Evolutionary conservation across 2,329 filamentous ascomycete genomes (phyloP), one percentile per base, ranked within the genome.

Genomic region (Microthyrium microscopicum): DNA sequence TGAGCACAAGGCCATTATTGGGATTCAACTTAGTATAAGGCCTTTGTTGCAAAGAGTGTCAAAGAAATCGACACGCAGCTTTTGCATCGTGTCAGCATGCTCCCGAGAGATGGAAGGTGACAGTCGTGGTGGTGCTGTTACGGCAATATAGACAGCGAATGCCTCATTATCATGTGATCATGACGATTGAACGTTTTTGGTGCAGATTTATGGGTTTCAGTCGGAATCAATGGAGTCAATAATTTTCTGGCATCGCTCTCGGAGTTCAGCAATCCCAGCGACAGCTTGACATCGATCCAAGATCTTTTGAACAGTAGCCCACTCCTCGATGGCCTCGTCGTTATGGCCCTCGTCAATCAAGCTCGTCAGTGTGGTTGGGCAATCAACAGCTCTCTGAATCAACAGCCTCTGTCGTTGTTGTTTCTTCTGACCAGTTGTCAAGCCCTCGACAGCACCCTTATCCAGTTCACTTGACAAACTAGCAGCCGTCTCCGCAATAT

Each of bases 401-500:
- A n/a, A n/a, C 4, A 77, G 77, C 5, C 76, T 61, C 44, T 73
- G 61, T 40, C 62, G 66, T 41, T 64, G 53, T 33, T 46, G 53
- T 39, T 46, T 42, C 42, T 50, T 57, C 30, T 44, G 47, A 58
- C 64, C 38, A 29, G 31, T 9, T 24, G 19, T 18, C 7, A 20
- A 20, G 5, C 41, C 38, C 1, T 47, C 46, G 4, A 33, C 26
- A 20, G 41, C 26, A 20, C 49, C 47, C 16, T 52, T 9, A 5
- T 45, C 44, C 25, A 59, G 44, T 2, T 52, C 50, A 4, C 47
- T 51, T 3, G 57, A 59, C 8, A 65, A 43, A 6, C 46, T 48
- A 11, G 50, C 46, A 2, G 62, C 61, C 2, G 74, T 74, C 25
- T 65, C 65, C 44, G 80, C 81, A 43, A 87, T 83, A 41, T 80